Evolutionary conservation across 164 flowering plant species (phyloP).

Genomic region (Liquidambar formosana): DNA sequence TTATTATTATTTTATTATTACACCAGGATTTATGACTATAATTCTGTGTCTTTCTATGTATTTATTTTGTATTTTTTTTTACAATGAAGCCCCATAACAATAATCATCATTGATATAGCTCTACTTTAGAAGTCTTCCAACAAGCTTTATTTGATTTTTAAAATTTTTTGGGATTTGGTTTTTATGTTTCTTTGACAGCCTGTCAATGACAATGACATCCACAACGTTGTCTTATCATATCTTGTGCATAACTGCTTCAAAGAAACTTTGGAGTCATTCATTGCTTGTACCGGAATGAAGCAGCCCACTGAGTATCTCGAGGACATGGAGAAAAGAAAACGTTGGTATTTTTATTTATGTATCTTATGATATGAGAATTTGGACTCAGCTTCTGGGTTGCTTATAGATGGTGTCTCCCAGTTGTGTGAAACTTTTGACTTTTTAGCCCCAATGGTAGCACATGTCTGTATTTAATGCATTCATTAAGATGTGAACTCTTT

Average conservation of each 20-base stretch:
- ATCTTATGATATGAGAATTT: not conserved
- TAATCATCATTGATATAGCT: not conserved
- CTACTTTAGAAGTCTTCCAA: not conserved
- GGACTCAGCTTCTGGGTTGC: not conserved
- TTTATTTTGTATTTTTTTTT: not conserved
- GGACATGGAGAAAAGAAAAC: constrained; percentile 89
- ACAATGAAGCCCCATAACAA: not conserved
- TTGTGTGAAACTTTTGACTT: not conserved
- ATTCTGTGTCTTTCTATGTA: not conserved
- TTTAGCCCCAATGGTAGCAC: not conserved
- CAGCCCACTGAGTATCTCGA: constrained; percentile 63
- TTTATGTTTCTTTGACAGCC: constrained; percentile 41
- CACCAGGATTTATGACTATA: not conserved
- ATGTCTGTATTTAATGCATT: not conserved
- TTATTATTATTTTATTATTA: no score
- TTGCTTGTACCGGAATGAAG: constrained; percentile 66
- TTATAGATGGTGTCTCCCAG: not conserved
- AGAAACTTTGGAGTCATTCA: constrained; percentile 82
- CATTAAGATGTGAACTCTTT: not conserved
- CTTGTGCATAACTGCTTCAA: constrained; percentile 87
- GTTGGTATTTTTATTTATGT: constrained; percentile 39
- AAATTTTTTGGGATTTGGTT: not conserved
- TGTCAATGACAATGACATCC: constrained; percentile 64
- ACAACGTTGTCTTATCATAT: constrained; percentile 74
- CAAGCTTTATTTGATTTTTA: not conserved